Percentiles rank a stretch among this genome's conserved stretches.
Conservation (phyloP, 805 yeast species). For the Ogataea ganodermae region DNA sequence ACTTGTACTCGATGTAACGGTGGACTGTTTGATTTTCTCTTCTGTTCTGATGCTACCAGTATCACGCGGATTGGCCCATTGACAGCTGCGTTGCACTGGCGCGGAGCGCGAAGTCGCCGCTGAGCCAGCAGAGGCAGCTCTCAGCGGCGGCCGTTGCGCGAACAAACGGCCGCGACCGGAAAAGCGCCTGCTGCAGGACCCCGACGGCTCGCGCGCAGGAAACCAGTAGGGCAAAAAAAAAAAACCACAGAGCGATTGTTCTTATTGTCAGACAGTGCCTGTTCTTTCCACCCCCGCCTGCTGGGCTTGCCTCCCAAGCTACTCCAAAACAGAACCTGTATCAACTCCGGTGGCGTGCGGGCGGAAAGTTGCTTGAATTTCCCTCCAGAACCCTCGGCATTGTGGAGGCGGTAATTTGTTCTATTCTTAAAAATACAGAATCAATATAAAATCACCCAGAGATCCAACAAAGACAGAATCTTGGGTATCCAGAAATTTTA, state of each 20-base stretch:
- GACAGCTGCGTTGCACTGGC: background rate
- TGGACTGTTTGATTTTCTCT: background rate
- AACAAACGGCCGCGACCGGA: no score
- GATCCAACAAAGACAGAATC: background rate
- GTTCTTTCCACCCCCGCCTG: slow-evolving; percentile 4
- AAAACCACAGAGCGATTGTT: background rate
- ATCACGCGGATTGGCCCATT: background rate
- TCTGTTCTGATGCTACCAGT: background rate
- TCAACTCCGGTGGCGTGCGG: background rate
- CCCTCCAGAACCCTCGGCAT: background rate
- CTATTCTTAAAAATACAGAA: slow-evolving; percentile 3
- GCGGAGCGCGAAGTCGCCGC: no score
- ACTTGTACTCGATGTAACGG: background rate
- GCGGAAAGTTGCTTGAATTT: slow-evolving; percentile 3
- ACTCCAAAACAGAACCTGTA: background rate
- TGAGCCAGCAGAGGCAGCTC: no score
- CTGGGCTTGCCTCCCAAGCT: slow-evolving; percentile 4
- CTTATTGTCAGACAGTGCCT: background rate
- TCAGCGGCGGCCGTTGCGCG: no score
- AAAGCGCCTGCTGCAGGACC: background rate
- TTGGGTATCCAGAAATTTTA: background rate
- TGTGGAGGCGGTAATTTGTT: background rate
- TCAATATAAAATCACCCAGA: slow-evolving; percentile 2
- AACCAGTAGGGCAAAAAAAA: background rate
- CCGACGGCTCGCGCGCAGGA: background rate